phyloP scores from a whole-genome alignment of 2,329 filamentous ascomycete genomes.

The Lanzia echinophila region DNA sequence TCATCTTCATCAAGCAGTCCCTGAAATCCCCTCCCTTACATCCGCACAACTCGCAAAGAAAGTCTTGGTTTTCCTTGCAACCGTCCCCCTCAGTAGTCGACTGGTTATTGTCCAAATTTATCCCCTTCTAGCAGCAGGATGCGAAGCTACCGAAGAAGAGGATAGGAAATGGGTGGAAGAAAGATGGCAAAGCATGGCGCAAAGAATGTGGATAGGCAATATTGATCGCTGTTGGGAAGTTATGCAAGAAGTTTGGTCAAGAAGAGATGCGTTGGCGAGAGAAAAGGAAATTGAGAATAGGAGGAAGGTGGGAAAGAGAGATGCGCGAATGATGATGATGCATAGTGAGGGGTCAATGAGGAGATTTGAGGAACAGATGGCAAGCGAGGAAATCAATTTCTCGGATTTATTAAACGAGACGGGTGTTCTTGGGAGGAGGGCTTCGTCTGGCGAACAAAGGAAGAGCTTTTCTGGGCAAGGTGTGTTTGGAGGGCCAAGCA shows the following conservation, averaged over 20 bases:
- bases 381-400: conserved; percentile 24
- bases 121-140: conserved; percentile 60
- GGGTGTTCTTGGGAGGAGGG: conserved; percentile 11
- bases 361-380: conserved; percentile 28
- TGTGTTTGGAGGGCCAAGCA: conserved; percentile 11
- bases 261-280: conserved; percentile 44
- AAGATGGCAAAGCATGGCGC: conserved; percentile 55
- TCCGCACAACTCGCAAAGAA: conserved; percentile 54
- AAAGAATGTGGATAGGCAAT: conserved; percentile 59
- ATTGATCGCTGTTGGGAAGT: conserved; percentile 60
- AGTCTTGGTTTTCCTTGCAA: conserved; percentile 54
- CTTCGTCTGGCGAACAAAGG: neutral
- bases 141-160: conserved; percentile 52
- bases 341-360: conserved; percentile 16
- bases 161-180: conserved; percentile 58
- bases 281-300: conserved; percentile 18
- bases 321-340: neutral
- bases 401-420: conserved; percentile 28
- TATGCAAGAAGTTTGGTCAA: conserved; percentile 58
- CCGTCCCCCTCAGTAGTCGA: conserved; percentile 54
- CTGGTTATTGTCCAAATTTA: conserved; percentile 64
- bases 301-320: conserved; percentile 13
- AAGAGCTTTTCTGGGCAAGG: conserved; percentile 12
- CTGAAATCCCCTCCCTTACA: conserved; percentile 55
- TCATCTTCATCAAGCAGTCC: conserved; percentile 62